Base-by-base conservation (phyloP, 2,329 filamentous ascomycete genomes). In the Colletotrichum coccodes region DNA sequence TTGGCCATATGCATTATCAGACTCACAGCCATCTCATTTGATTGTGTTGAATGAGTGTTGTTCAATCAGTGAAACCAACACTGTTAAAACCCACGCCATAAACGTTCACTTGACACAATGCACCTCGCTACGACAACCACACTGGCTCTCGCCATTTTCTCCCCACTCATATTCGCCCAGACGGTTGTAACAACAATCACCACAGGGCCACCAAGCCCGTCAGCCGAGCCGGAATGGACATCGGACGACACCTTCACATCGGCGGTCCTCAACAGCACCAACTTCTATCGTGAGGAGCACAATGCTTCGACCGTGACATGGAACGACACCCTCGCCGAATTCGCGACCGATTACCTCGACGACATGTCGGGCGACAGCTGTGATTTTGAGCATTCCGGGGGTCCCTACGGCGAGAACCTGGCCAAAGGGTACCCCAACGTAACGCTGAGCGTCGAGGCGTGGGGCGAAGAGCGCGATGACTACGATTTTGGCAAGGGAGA, bases 381-480 rank as follows among this genome's bases (percentile, higher is more conserved):
- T 77, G 74, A 76, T 3, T 89, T 90, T 71, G 75, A 79, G 59
- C 89, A 91, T 79, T 87, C 82, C 71, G 85, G 85, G 62, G 90
- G 90, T 0, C 88, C 90, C 0, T 90, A 90, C 70, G 92, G 92
- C 74, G 92, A 95, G 80, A 95, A 94, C 78, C 85, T 95, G 4
- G 91, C 91, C 8, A 83, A 89, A 5, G 92, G 91, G 4, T 94
- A 89, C 76, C 71, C 82, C 0, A 89, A 91, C 74, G 86, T 85
- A 1, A 85, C 85, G 0, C 81, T 84, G 4, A 84, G 87, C 57
- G 82, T 94, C n/a, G 85, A 88, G 50, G 87, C 85, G 2, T 94
- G 92, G 92, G 92, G 88, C 21, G 75, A 85, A 71, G 90, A 93
- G 79, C 77, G 87, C 12, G 73, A 77, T 0, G 67, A 81, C 6